A percentile compares a stretch with the other conserved stretches of the same genome.
Conservation (phyloP, 2,329 filamentous ascomycete genomes). For the Colletotrichum navitas region DNA sequence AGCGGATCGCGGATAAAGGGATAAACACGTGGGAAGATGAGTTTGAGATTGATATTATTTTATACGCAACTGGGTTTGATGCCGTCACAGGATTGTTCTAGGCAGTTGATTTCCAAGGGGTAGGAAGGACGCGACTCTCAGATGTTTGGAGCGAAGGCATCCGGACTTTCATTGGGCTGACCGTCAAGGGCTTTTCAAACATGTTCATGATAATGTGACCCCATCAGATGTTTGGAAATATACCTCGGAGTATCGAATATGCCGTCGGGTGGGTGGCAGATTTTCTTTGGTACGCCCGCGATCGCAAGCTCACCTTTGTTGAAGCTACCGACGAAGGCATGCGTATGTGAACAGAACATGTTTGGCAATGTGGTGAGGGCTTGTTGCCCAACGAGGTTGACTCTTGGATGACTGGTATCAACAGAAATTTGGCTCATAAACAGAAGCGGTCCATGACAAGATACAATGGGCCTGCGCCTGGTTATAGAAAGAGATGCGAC, state of each 20-base stretch:
- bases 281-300: constrained; percentile 50
- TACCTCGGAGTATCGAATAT: constrained; percentile 57
- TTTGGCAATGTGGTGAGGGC: constrained; percentile 59
- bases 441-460: constrained; percentile 60
- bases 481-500: constrained; percentile 55
- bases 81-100: constrained; percentile 48
- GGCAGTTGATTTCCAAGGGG: constrained; percentile 52
- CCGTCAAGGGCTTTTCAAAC: constrained; percentile 59
- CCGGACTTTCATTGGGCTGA: constrained; percentile 57
- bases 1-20: constrained; percentile 52
- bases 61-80: constrained; percentile 59
- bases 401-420: constrained; percentile 68
- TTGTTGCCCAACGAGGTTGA: constrained; percentile 62
- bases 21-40: constrained; percentile 51
- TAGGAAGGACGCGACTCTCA: constrained; percentile 44
- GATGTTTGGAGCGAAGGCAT: constrained; percentile 53
- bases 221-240: constrained; percentile 59
- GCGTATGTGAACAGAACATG: constrained; percentile 61
- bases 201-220: constrained; percentile 62
- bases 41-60: constrained; percentile 52
- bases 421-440: constrained; percentile 62
- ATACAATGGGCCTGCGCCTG: constrained; percentile 60
- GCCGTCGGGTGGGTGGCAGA: constrained; percentile 55
- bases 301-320: constrained; percentile 51
- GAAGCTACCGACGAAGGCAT: constrained; percentile 57